Base-by-base conservation (phyloP, 2,329 filamentous ascomycete species). In the Ceratocystis eucalypticola region DNA sequence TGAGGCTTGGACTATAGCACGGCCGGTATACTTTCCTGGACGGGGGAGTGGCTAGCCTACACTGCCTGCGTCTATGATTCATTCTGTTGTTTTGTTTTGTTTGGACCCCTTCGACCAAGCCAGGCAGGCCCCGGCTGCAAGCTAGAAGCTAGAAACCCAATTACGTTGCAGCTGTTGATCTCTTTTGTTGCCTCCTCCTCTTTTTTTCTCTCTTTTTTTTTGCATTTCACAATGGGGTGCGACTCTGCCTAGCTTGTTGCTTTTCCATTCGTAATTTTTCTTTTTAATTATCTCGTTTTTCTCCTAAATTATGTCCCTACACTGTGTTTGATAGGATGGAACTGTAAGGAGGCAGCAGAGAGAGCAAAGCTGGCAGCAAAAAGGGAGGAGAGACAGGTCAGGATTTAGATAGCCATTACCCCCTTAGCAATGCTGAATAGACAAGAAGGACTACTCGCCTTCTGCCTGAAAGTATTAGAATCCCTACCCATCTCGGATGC, bases 401-500 rank as follows among this genome's bases (percentile, higher is more conserved):
- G 37, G 37, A 12, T 12, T 15, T 15, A 12, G 37, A 41, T 12
- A 12, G 37, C 10, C 37, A 12, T 41, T 41, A 41, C 37, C 37
- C 37, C 37, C 37, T 41, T 41, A 41, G 10, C 10, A 15, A 15
- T 41, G 37, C 3, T 41, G 10, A 12, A 12, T 12, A 41, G 37
- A 41, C 37, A 12, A 10, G 7, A 37, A 41, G 37, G 37, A 41
- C 37, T 41, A 15, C 53, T 57, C 28, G 5, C 15, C 25, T 37
- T 33, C 33, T 30, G 17, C 12, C 28, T 59, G 20, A 8, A n/a
- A 59, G 33, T 28, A 28, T 30, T 59, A 30, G 55, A 33, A 59
- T 59, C 55, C 55, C 28, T 59, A 59, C 25, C 55, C 28, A 59
- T 37, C 28, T 59, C 55, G 55, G 55, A 59, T 59, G 25, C 55